Conservation (phyloP, 805 yeast genomes). For the Wickerhamomyces strasburgensis region DNA sequence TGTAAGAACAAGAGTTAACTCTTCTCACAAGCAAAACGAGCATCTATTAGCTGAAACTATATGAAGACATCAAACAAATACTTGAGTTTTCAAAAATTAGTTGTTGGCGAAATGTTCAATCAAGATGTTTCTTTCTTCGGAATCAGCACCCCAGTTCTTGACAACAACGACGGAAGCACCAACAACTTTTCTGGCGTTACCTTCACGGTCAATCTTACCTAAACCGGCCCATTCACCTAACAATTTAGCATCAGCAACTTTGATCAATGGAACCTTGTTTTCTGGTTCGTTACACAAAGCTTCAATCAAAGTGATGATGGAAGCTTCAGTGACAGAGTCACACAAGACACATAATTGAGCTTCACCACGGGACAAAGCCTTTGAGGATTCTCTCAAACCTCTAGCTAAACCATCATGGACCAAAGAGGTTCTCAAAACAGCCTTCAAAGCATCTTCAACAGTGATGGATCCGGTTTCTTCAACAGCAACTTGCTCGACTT, state of each 20-base stretch:
- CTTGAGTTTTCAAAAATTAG: conserved; percentile 43
- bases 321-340: conserved; percentile 97
- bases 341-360: conserved; percentile 97
- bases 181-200: conserved; percentile 99
- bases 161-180: conserved; percentile 99
- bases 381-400: conserved; percentile 99
- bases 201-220: conserved; percentile 99
- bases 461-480: conserved; percentile 87
- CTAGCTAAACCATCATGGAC: conserved; percentile 99
- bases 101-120: conserved; percentile 93
- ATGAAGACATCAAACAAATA: conserved; percentile 1
- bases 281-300: conserved; percentile 98
- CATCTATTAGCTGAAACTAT: neutral
- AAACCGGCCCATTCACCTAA: conserved; percentile 99
- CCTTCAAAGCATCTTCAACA: conserved; percentile 97
- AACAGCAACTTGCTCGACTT: conserved; percentile 79
- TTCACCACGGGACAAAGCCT: conserved; percentile 96
- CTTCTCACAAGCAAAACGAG: neutral
- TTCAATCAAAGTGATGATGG: conserved; percentile 95
- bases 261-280: conserved; percentile 94
- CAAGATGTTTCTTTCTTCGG: conserved; percentile 94
- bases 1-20: neutral
- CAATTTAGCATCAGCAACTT: conserved; percentile 99
- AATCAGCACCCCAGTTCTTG: conserved; percentile 99
- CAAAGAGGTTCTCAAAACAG: conserved; percentile 95